Evolutionary conservation across 441 rosid species (phyloP), one percentile per base, ranked within the genome.

Genomic region (Croton laevigatus): DNA sequence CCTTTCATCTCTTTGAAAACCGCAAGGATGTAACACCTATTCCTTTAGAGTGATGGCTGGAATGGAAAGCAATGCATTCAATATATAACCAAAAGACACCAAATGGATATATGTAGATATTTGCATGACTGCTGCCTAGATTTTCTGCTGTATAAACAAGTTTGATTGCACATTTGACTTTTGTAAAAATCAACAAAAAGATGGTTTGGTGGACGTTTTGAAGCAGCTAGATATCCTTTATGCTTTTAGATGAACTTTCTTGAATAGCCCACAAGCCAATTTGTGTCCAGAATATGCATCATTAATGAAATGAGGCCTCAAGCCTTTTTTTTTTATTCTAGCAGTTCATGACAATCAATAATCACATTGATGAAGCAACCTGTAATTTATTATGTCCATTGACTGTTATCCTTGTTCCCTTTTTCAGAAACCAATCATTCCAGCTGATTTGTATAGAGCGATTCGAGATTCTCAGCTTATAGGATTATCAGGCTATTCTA

Each of bases 401-500:
- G 36, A 54, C 59, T 19, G 6, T 49, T 17, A 38, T 12, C 36
- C 5, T 22, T 69, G 4, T 73, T n/a, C n/a, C 55, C 3, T 1
- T 60, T 34, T 16, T 22, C 93, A 94, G 99, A 94, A 89, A 85
- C 97, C 99, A 27, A 91, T 92, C 57, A 78, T 88, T 73, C 97
- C 81, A 27, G 17, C 70, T n/a, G 89, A 90, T 69, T 68, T 92
- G 69, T 92, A 91, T 66, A 83, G 88, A 79, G 85, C 81, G 20
- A 80, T 94, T 62, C 89, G 98, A 32, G 96, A 94, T 79, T 83
- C 98, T 66, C 96, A 92, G 49, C 96, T 89, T 65, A 76, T 92
- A 71, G 99, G 99, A 66, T 72, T 92, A 86, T 87, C 99, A 49
- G 99, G 99, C 68, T 92, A 83, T 82, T 78, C 96, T 17, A 90